A percentile compares a stretch with the other conserved stretches of the same genome.
Conservation (phyloP, 257 asterid species). For the Echium plantagineum region DNA sequence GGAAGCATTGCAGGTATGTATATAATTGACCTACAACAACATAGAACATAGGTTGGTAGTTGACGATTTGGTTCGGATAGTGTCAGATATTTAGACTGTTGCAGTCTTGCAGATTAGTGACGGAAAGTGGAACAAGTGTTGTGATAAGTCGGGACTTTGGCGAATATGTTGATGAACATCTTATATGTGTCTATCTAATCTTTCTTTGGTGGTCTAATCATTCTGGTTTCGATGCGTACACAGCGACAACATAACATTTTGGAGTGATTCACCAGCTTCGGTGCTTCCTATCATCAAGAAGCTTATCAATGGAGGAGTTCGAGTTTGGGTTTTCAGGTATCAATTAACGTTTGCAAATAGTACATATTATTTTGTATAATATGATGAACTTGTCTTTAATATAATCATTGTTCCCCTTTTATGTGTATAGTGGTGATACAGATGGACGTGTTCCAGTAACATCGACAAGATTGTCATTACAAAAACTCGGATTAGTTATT, state of each 20-base stretch:
- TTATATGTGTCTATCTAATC: too few species aligned
- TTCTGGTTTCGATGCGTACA: not conserved
- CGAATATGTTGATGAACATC: too few species aligned
- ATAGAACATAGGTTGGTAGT: too few species aligned
- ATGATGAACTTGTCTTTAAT: too few species aligned
- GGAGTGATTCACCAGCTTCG: constrained; percentile 44
- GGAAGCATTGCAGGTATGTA: constrained; percentile 89
- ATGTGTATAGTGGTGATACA: constrained; percentile 48
- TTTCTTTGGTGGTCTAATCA: too few species aligned
- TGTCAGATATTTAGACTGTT: too few species aligned
- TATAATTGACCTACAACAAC: not conserved
- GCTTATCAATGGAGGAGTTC: constrained; percentile 36
- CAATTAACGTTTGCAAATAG: too few species aligned
- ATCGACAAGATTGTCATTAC: constrained; percentile 41
- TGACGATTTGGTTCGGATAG: too few species aligned
- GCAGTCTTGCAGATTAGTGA: too few species aligned
- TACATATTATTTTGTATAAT: too few species aligned
- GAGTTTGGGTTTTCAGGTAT: constrained; percentile 77
- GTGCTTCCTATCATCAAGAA: constrained; percentile 47
- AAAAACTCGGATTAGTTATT: constrained; percentile 39
- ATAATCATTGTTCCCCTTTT: not conserved
- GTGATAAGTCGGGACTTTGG: too few species aligned
- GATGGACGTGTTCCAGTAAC: constrained; percentile 77
- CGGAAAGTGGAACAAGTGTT: too few species aligned
- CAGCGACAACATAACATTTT: constrained; percentile 40